Percentiles rank a stretch among this genome's conserved stretches.
These are phyloP conservation scores for Calonectria fujianensis DNA, from an alignment of 2,329 filamentous ascomycete species.

Conservation along the genomic window DNA sequence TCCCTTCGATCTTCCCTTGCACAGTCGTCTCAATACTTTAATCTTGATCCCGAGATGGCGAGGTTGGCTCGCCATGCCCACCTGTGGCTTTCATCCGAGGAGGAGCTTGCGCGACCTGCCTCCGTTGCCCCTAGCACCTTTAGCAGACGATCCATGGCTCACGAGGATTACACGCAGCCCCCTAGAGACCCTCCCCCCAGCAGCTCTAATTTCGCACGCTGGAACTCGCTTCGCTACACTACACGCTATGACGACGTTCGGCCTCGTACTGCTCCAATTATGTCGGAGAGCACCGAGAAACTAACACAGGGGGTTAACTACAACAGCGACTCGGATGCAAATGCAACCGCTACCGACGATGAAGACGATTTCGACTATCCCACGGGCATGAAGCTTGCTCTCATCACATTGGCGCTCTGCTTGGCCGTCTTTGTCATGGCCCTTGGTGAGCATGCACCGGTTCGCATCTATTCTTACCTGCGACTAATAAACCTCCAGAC, in stretches of 20 bases:
- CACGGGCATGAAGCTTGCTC: constrained; percentile 52
- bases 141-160: constrained; percentile 48
- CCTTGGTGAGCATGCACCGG: constrained; percentile 54
- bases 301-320: constrained; percentile 38
- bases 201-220: constrained; percentile 39
- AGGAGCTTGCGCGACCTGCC: constrained; percentile 49
- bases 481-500: constrained; percentile 51
- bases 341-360: constrained; percentile 4
- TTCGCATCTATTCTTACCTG: not conserved
- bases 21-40: constrained; percentile 52
- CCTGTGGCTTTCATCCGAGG: constrained; percentile 51
- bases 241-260: constrained; percentile 48
- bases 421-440: constrained; percentile 65
- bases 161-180: constrained; percentile 43
- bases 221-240: constrained; percentile 51
- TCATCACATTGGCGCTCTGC: constrained; percentile 63
- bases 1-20: constrained; percentile 51
- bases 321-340: constrained; percentile 29
- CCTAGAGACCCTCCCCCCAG: constrained; percentile 18
- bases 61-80: constrained; percentile 48
- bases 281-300: constrained; percentile 56
- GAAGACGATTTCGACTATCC: constrained; percentile 48
- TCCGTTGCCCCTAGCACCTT: constrained; percentile 52
- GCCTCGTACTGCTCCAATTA: constrained; percentile 44
- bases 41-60: constrained; percentile 51